A percentile compares a stretch with the other conserved stretches of the same genome.
These are phyloP conservation scores for Ogataea trehaloabstinens DNA, from an alignment of 805 yeast genomes.

Conservation along the genomic window DNA sequence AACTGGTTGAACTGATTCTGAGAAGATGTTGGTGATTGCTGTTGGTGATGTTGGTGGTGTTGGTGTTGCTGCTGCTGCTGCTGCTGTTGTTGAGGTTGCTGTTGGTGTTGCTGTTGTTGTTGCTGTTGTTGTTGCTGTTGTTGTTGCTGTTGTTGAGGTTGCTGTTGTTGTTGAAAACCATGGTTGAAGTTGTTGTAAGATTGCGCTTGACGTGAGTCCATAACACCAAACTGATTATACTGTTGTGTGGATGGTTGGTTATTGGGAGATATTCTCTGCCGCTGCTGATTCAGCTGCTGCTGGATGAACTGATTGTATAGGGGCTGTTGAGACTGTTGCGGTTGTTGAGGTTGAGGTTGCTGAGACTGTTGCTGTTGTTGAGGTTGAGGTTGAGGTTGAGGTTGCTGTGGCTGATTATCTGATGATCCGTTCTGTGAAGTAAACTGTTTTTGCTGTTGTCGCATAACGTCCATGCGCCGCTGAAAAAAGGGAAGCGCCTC, in stretches of 20 bases:
- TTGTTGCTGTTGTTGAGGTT: neutral
- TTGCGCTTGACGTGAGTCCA: conserved; percentile 31
- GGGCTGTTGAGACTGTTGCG: conserved; percentile 11
- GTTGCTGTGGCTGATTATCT: conserved; percentile 6
- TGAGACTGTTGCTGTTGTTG: conserved; percentile 6
- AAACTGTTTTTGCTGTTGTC: conserved; percentile 23
- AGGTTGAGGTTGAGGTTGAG: conserved; percentile 9
- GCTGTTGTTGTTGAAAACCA: conserved; percentile 20
- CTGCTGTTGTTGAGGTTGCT: conserved; percentile 7
- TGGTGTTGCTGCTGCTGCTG: conserved; percentile 17
- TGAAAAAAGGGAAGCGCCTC: conserved; percentile 40
- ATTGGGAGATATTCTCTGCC: conserved; percentile 18
- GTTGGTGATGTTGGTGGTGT: conserved; percentile 13
- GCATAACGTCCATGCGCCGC: conserved; percentile 24
- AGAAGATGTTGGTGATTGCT: conserved; percentile 10
- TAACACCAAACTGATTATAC: conserved; percentile 12
- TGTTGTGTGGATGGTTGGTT: conserved; percentile 20
- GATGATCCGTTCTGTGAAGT: conserved; percentile 6
- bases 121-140: conserved; percentile 2
- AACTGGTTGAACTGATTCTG: conserved; percentile 15
- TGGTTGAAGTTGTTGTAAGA: conserved; percentile 26
- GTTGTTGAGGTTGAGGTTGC: conserved; percentile 5
- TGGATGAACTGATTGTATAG: conserved; percentile 18
- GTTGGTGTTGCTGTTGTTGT: conserved; percentile 9
- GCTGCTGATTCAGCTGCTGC: conserved; percentile 24